Evolutionary conservation across 768 basidiomycete species (phyloP).

Genomic region (Amylocystis lapponica): DNA sequence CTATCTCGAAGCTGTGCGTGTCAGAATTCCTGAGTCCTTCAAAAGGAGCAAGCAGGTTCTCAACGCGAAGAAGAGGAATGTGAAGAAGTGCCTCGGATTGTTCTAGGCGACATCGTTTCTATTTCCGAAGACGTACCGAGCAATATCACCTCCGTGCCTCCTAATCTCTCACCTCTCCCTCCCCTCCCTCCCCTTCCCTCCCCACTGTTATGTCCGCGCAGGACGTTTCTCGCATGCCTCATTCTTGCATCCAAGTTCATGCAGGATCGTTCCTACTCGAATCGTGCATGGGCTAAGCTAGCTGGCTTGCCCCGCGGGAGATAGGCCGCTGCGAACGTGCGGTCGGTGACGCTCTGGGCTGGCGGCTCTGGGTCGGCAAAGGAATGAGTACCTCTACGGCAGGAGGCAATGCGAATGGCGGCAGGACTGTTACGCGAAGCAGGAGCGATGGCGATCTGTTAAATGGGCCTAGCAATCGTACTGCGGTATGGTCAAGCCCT

Average conservation of each 20-base stretch:
- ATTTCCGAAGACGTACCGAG: background rate
- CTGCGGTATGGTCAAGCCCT: background rate
- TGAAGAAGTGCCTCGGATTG: background rate
- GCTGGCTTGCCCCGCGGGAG: slow-evolving; percentile 85
- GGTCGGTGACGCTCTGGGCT: slow-evolving; percentile 78
- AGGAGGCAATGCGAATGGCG: background rate
- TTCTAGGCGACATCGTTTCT: background rate
- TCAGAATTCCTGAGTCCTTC: slow-evolving; percentile 59
- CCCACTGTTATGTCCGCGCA: slow-evolving; percentile 80
- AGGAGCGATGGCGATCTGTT: slow-evolving; percentile 18
- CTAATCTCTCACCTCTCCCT: slow-evolving; percentile 10
- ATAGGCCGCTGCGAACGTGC: slow-evolving; percentile 87
- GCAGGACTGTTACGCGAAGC: slow-evolving; percentile 13
- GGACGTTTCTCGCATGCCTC: slow-evolving; percentile 82
- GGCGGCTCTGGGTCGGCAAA: slow-evolving; percentile 93
- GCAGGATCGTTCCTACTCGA: slow-evolving; percentile 91
- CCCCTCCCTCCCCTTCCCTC: slow-evolving; percentile 47
- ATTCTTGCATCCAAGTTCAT: slow-evolving; percentile 91
- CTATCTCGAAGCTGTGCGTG: slow-evolving; percentile 80
- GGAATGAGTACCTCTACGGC: slow-evolving; percentile 25
- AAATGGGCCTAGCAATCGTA: too few species aligned
- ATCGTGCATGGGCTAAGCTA: slow-evolving; percentile 91
- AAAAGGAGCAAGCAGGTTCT: slow-evolving; percentile 27
- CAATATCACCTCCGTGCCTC: background rate
- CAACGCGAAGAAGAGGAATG: background rate